A percentile compares a stretch with the other conserved stretches of the same genome.
These are phyloP conservation scores for Rhizopogon salebrosus DNA, from an alignment of 768 basidiomycete genomes.

Conservation along the genomic window DNA sequence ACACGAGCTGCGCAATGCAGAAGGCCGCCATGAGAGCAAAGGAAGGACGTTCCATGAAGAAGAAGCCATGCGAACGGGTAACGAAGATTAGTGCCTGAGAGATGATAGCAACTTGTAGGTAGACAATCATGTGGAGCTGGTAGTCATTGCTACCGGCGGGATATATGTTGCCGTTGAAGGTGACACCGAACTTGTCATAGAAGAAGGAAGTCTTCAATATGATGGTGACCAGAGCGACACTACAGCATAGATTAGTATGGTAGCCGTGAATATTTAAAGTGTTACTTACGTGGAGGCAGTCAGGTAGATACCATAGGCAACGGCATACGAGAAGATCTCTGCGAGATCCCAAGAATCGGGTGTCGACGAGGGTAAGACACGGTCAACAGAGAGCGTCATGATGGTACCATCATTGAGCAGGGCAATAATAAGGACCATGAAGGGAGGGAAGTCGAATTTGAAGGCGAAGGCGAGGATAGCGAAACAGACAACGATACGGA, in stretches of 20 bases:
- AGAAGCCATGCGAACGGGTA: conserved; percentile 90
- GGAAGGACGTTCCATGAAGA: conserved; percentile 96
- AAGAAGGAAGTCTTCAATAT: conserved; percentile 89
- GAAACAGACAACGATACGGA: conserved; percentile 98
- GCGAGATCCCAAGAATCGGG: conserved; percentile 95
- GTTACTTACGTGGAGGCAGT: conserved; percentile 79
- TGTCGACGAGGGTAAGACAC: conserved; percentile 87
- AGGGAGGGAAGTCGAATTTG: conserved; percentile 98
- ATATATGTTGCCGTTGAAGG: conserved; percentile 30
- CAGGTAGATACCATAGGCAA: conserved; percentile 94
- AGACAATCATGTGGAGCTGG: conserved; percentile 85
- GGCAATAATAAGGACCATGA: conserved; percentile 99
- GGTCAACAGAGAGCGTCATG: conserved; percentile 96
- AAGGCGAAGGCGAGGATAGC: conserved; percentile 92
- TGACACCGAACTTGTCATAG: conserved; percentile 78
- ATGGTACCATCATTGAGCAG: conserved; percentile 97
- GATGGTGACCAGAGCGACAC: conserved; percentile 73
- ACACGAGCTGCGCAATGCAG: conserved; percentile 88
- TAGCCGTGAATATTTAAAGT: conserved; percentile 2
- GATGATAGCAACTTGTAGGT: conserved; percentile 97
- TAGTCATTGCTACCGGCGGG: conserved; percentile 46
- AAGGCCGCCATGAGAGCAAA: conserved; percentile 86
- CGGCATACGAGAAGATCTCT: conserved; percentile 93
- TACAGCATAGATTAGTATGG: conserved; percentile 21
- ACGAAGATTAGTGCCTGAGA: conserved; percentile 97